A percentile compares a stretch with the other conserved stretches of the same genome.
phyloP scores from a whole-genome alignment of 768 basidiomycete species.

The Panaeolus cyanescens region DNA sequence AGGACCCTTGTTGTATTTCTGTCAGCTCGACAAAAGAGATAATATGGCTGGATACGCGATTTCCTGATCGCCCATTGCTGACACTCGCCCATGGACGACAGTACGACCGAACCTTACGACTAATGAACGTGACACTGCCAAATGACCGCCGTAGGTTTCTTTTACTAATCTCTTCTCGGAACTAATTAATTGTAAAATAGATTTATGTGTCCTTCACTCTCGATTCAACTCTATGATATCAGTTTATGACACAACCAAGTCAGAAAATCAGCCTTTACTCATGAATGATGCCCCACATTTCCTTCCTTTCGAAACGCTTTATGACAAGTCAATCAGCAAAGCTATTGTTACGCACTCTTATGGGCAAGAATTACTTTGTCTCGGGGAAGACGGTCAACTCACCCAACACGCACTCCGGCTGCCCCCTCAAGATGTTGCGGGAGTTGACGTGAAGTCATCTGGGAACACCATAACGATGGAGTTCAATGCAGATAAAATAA shows the following conservation, averaged over 20 bases:
- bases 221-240: constrained; percentile 59
- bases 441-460: neutral
- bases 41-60: constrained; percentile 71
- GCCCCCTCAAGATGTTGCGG: neutral
- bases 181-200: neutral
- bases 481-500: neutral
- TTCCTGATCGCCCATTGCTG: constrained; percentile 56
- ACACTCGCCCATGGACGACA: constrained; percentile 62
- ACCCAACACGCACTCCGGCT: neutral
- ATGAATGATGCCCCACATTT: constrained; percentile 45
- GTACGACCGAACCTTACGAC: constrained; percentile 56
- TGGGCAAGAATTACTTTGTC: constrained; percentile 38
- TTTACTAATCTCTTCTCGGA: neutral
- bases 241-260: constrained; percentile 60
- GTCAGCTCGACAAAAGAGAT: constrained; percentile 63
- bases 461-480: neutral
- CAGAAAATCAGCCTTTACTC: constrained; percentile 42
- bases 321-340: neutral
- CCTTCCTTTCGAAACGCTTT: constrained; percentile 29
- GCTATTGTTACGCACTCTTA: constrained; percentile 7
- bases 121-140: constrained; percentile 33
- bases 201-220: constrained; percentile 49
- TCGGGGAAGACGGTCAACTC: neutral
- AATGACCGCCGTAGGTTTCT: constrained; percentile 30
- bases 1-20: constrained; percentile 46